These are phyloP conservation scores for Chloris gayana DNA, from an alignment of 176 grass and related monocot genomes.

Conservation along the genomic window DNA sequence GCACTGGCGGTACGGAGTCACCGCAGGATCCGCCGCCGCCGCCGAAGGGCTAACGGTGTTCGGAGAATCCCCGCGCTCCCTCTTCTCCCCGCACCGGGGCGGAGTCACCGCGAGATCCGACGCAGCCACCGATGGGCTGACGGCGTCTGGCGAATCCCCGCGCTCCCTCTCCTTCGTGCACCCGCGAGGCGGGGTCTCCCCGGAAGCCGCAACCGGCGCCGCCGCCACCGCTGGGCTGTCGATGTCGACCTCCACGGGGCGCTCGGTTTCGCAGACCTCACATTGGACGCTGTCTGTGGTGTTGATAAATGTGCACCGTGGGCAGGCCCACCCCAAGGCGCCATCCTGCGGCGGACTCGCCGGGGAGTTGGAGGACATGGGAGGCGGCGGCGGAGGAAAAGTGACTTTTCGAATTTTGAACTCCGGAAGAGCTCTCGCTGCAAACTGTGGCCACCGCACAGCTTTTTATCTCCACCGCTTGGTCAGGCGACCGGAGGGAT, in stretches of 20 bases:
- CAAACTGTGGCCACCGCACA: too few relatives aligned
- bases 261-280: conserved; percentile 37
- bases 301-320: conserved; percentile 52
- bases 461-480: too few relatives aligned
- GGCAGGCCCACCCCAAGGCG: conserved; percentile 44
- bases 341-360: background rate
- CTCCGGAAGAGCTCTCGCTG: too few relatives aligned
- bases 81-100: conserved; percentile 19
- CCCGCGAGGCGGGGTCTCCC: background rate
- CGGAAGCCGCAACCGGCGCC: background rate
- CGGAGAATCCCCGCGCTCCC: conserved; percentile 27
- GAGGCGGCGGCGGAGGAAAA: background rate
- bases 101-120: background rate
- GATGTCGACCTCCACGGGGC: conserved; percentile 50
- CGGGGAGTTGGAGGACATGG: conserved; percentile 10
- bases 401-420: too few relatives aligned
- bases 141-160: conserved; percentile 9
- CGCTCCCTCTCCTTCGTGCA: conserved; percentile 41
- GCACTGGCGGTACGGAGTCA: background rate
- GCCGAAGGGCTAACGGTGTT: background rate
- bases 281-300: conserved; percentile 25
- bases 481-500: too few relatives aligned
- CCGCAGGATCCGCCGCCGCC: conserved; percentile 17
- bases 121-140: conserved; percentile 11
- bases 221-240: conserved; percentile 37